Evolutionary conservation across 192 early-diverging fungal species (phyloP), one percentile per base, ranked within the genome.

Genomic region (Chytriomyces confervae): DNA sequence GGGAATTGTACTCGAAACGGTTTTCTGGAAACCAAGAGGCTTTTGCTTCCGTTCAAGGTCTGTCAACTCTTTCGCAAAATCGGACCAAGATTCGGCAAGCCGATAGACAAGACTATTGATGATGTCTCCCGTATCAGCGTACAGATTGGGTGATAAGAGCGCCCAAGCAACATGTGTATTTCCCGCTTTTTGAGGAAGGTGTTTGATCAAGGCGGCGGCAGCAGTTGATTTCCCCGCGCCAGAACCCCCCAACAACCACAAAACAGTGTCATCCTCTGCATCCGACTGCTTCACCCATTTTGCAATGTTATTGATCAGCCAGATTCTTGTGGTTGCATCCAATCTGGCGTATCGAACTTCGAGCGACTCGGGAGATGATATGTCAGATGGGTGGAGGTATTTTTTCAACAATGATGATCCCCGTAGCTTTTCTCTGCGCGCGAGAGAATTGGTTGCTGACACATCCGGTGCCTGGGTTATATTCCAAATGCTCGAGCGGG

Each of bases 61-160:
- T 20, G 24, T 29, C 47, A 23, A 5, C 13, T 8, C 68, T 47
- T 29, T 47, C 43, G 50, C 9, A 72, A 61, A 72, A 27, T 61
- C 49, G 11, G 53, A 20, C 72, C 72, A 74, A n/a, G 61, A 61
- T 45, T 74, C 60, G 7, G 77, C 48, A 13, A 78, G 68, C 3
- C 68, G 47, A 69, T 69, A 71, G 5, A 61, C 68, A 6, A 78
- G 60, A 29, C 51, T 71, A 27, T 78, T 78, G 53, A 78, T 69
- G 27, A 70, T 43, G 13, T n/a, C 7, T 47, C 53, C 24, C 11
- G 61, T 50, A 23, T 71, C 23, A 20, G 67, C 47, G 13, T 23
- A 10, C 20, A 71, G 7, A 47, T 27, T 27, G 20, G 11, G 51
- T 46, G 57, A 50, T 50, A 61, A 45, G 0, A 70, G 43, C 13